These are phyloP conservation scores for Botrytis galanthina DNA, from an alignment of 2,329 filamentous ascomycete genomes.

Conservation along the genomic window DNA sequence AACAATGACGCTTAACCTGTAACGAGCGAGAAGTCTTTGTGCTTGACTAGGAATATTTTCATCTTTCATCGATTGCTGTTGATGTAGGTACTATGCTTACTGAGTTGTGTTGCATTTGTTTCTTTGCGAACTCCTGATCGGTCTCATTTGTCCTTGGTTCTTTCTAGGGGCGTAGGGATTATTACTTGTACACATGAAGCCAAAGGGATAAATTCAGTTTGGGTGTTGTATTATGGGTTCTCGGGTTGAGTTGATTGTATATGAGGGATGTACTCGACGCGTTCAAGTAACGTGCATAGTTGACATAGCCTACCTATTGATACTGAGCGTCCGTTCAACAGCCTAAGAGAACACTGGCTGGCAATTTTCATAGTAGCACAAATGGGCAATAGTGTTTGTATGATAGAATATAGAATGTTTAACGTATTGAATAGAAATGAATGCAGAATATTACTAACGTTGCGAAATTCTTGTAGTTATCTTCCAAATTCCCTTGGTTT, in stretches of 20 bases:
- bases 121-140: not conserved
- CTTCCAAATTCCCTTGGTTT: not conserved
- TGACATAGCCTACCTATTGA: not conserved
- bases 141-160: not conserved
- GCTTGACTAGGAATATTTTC: not conserved
- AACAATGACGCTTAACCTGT: not conserved
- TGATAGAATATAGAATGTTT: not conserved
- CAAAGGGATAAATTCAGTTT: not conserved
- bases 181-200: not conserved
- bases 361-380: not conserved
- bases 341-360: not conserved
- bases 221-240: not conserved
- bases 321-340: not conserved
- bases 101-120: not conserved
- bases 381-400: not conserved
- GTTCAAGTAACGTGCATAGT: not conserved
- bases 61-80: not conserved
- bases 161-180: not conserved
- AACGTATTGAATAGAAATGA: not conserved
- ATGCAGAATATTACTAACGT: not conserved
- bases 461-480: not conserved
- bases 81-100: not conserved
- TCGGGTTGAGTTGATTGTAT: not conserved
- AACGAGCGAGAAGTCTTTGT: not conserved
- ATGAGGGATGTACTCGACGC: not conserved